Evolutionary conservation across 768 basidiomycete genomes (phyloP), one percentile per base, ranked within the genome.

Genomic region (Tylopilus plumbeoviolaceoides): DNA sequence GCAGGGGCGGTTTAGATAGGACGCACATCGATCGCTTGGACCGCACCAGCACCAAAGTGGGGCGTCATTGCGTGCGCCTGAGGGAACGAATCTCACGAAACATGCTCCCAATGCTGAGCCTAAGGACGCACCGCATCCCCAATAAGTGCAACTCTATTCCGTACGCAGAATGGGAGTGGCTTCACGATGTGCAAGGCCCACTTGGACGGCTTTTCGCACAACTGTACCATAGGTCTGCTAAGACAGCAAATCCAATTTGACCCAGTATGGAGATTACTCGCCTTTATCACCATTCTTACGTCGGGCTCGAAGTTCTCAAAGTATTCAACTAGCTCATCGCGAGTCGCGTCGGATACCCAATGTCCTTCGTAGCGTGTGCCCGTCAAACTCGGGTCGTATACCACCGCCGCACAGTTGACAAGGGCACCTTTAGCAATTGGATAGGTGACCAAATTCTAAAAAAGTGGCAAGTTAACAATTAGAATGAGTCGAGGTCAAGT

Each of bases 171-270:
- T 0, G 73, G 69, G 9, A 82, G 63, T 9, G 70, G 69, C 14
- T 69, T 70, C 27, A 82, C 59, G 28, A 67, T 66, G 47, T 77
- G 73, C 30, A 82, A 58, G 4, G 74, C 72, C 77, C 79, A 81
- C 59, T 64, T 73, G 35, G 67, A 71, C 1, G 73, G 68, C 6
- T 63, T 60, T 11, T 70, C 64, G 23, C 73, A 66, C 41, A 68
- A 68, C 75, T 78, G 7, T 11, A 17, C 36, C 14, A 8, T n/a
- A 15, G 17, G 3, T 0, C 4, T 15, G 4, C 39, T 15, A 38
- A 18, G 12, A 33, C 8, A 30, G 20, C 17, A 4, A 20, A 12
- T n/a, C 18, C 1, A 0, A 9, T 5, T 50, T 15, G 14, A 20
- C 9, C 23, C 28, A 2, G 5, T 25, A 5, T 4, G 2, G 7